Percentiles rank a stretch among this genome's conserved stretches.
These are phyloP conservation scores for Trichoderma sp. DNA, from an alignment of 2,329 filamentous ascomycete genomes.

Conservation along the genomic window DNA sequence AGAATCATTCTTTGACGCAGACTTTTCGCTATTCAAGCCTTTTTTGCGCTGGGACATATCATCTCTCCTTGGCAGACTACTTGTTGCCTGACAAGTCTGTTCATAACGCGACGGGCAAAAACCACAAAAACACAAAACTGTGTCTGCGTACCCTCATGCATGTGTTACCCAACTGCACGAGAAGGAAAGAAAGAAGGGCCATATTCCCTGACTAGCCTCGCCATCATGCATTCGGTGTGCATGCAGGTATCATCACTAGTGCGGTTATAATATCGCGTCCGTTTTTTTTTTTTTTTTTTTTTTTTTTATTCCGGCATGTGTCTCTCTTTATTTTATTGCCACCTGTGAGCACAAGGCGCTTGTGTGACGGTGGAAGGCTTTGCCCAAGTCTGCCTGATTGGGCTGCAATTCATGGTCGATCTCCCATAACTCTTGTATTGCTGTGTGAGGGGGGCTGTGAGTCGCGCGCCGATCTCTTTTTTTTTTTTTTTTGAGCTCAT, in stretches of 20 bases:
- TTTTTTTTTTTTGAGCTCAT: not conserved
- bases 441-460: not conserved
- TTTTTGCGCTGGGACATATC: too few relatives aligned
- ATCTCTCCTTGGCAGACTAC: too few relatives aligned
- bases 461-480: not conserved
- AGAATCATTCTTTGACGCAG: not conserved
- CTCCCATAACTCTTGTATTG: not conserved
- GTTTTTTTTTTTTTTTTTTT: too few relatives aligned
- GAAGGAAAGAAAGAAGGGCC: not conserved
- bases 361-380: not conserved
- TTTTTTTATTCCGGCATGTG: not conserved
- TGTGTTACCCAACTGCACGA: not conserved
- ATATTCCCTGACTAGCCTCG: not conserved
- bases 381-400: not conserved
- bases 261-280: not conserved
- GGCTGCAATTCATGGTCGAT: too few relatives aligned
- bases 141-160: not conserved
- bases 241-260: slow-evolving; percentile 5
- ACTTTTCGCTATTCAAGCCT: not conserved
- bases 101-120: not conserved
- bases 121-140: not conserved
- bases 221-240: slow-evolving; percentile 19
- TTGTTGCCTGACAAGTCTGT: not conserved
- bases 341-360: not conserved
- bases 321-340: not conserved